Evolutionary conservation across 148 eudicot species (phyloP).

Genomic region (Diospyros kaki): DNA sequence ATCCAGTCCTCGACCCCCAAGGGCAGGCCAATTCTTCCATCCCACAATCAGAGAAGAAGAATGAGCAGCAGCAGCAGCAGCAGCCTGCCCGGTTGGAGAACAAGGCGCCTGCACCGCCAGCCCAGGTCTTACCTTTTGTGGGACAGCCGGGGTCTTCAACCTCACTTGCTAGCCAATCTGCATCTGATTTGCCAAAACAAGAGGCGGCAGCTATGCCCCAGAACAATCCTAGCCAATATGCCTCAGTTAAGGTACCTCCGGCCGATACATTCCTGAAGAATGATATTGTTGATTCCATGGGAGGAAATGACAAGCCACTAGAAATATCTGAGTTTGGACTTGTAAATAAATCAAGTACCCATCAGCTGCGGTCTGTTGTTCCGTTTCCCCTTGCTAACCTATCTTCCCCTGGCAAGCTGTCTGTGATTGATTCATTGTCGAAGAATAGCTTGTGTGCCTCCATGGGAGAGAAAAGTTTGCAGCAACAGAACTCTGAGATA

Average conservation of each 20-base stretch:
- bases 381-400: conserved; percentile 1
- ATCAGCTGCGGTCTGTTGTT: not conserved
- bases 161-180: not conserved
- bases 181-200: not conserved
- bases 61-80: no score
- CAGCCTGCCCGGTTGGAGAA: conserved; percentile 2
- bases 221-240: not conserved
- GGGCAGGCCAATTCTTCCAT: not conserved
- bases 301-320: not conserved
- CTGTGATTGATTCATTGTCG: not conserved
- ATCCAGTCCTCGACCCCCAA: conserved; percentile 19
- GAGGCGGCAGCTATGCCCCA: not conserved
- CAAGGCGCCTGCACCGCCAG: not conserved
- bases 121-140: not conserved
- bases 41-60: not conserved
- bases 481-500: not conserved
- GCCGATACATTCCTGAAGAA: not conserved
- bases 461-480: not conserved
- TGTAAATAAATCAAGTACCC: not conserved
- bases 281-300: not conserved
- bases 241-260: not conserved
- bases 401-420: not conserved
- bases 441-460: not conserved
- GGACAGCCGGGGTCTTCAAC: not conserved
- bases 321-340: not conserved